phyloP scores from a whole-genome alignment of 176 grass and related monocot species.

The Lolium multiflorum region DNA sequence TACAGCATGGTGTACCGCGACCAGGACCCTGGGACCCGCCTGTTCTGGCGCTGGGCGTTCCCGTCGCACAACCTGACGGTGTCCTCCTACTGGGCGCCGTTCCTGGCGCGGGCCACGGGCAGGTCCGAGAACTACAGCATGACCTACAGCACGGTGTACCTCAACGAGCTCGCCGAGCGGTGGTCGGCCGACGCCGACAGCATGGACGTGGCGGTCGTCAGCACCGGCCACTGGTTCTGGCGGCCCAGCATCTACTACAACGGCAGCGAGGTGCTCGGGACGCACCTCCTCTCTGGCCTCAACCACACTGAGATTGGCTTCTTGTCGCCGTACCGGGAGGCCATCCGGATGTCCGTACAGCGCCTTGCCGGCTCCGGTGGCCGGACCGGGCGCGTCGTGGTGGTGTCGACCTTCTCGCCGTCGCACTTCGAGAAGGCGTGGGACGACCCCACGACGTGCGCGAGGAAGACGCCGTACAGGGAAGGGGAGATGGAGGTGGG shows the following conservation, averaged over 20 bases:
- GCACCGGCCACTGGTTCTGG: too few relatives aligned
- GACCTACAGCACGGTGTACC: too few relatives aligned
- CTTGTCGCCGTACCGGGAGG: slow-evolving; percentile 54
- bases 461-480: slow-evolving; percentile 52
- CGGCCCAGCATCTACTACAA: slow-evolving; percentile 47
- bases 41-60: too few relatives aligned
- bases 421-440: slow-evolving; percentile 58
- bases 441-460: slow-evolving; percentile 54
- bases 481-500: slow-evolving; percentile 62
- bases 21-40: too few relatives aligned
- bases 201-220: too few relatives aligned
- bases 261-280: slow-evolving; percentile 52
- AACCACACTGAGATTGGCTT: slow-evolving; percentile 67
- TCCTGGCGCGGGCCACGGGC: slow-evolving; percentile 42
- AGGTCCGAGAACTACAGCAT: background rate
- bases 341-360: slow-evolving; percentile 11
- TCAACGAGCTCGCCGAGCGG: too few relatives aligned
- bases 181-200: too few relatives aligned
- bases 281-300: slow-evolving; percentile 30
- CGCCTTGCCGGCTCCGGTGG: slow-evolving; percentile 27
- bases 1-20: too few relatives aligned
- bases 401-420: slow-evolving; percentile 64
- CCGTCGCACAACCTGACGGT: slow-evolving; percentile 40
- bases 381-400: slow-evolving; percentile 13
- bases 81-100: slow-evolving; percentile 59